Base-by-base conservation (phyloP, 2,329 filamentous ascomycete species). In the Neocatenulostroma microsporum region DNA sequence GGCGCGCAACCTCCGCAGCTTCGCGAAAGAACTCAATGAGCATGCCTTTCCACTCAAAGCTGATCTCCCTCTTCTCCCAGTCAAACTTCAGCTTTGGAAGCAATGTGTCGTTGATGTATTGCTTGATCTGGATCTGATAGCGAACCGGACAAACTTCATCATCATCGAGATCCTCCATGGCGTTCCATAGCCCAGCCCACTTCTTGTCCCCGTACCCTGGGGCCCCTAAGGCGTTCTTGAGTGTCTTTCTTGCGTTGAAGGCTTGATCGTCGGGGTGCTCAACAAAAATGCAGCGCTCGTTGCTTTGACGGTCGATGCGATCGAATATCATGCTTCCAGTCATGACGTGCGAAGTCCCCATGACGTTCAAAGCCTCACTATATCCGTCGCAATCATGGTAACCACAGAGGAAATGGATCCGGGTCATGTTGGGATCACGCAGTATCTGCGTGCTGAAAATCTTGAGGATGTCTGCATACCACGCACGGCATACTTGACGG, bases 321-420 rank as follows among this genome's bases (percentile, higher is more conserved):
- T 30, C 28, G 14, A 30, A 30, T 10, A 12, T 29, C 28, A 30
- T 30, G 14, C n/a, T n/a, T n/a, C n/a, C n/a, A n/a, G n/a, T n/a
- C n/a, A n/a, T n/a, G n/a, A n/a, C n/a, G n/a, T n/a, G n/a, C n/a
- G n/a, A n/a, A n/a, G n/a, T n/a, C n/a, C n/a, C n/a, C n/a, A 30
- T 12, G 6, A 17, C 14, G n/a, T 17, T 4, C 5, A 17, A 17
- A 4, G 3, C 14, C 12, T 11, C 6, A 18, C n/a, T n/a, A 30
- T 15, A 10, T 17, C 28, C 28, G 23, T 25, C 9, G n/a, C 23
- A n/a, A 9, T 8, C 15, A 13, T 5, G 7, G 14, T 4, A 5
- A 6, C 28, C 6, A 5, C 4, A 4, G 28, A 10, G 14, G 28
- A 17, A 30, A 5, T 17, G n/a, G 14, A 30, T 30, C 4, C 14